Conservation (phyloP, 768 basidiomycete genomes). For the Pisolithus microcarpus region DNA sequence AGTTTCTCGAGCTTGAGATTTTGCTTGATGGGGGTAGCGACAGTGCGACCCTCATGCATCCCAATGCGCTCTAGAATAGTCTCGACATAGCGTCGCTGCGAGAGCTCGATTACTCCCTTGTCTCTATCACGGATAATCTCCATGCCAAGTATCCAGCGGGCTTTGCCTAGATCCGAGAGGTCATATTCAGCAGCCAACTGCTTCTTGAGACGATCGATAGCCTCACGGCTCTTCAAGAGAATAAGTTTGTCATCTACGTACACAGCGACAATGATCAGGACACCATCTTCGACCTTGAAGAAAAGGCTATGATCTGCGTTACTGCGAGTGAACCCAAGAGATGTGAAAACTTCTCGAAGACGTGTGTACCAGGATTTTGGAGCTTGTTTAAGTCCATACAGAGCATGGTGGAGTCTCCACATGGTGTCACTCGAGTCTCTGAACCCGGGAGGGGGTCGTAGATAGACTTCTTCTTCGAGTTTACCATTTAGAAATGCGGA, state of each 20-base stretch:
- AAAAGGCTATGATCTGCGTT: background rate
- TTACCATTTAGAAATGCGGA: background rate
- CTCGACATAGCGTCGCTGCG: too few relatives aligned
- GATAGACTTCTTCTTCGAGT: background rate
- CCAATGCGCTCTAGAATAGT: too few relatives aligned
- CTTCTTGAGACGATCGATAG: too few relatives aligned
- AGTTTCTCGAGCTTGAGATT: too few relatives aligned
- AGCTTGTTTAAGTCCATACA: conserved; percentile 5
- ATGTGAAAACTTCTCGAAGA: background rate
- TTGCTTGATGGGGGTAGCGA: too few relatives aligned
- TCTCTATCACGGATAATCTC: too few relatives aligned
- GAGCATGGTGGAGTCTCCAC: background rate
- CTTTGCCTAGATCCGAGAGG: too few relatives aligned
- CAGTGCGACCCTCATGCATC: too few relatives aligned
- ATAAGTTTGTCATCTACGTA: background rate
- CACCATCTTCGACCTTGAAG: background rate
- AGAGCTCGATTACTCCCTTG: too few relatives aligned
- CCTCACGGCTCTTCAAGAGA: too few relatives aligned
- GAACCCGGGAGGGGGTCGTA: background rate
- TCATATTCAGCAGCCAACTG: too few relatives aligned
- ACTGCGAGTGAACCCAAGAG: background rate
- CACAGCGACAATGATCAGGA: background rate
- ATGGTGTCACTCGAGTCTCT: background rate
- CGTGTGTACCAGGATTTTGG: conserved; percentile 1
- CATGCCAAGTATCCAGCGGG: too few relatives aligned